Conservation (phyloP, 768 basidiomycete species). For the Phlegmacium glaucopus region DNA sequence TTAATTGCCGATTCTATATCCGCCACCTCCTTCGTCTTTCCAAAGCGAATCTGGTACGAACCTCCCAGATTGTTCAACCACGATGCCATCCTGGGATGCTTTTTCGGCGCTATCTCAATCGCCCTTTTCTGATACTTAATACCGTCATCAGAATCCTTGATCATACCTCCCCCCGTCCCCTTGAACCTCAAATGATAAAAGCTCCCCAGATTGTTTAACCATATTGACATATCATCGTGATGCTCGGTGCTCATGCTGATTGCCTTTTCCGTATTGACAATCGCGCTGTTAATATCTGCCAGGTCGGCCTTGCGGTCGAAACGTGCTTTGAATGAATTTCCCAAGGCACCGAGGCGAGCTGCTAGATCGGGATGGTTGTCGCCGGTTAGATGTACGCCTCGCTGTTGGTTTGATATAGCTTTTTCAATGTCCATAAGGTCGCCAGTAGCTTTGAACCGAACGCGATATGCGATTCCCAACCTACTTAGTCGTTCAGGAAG, state of each 20-base stretch:
- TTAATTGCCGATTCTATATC: constrained; percentile 12
- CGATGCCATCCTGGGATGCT: constrained; percentile 1
- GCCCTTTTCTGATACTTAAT: constrained; percentile 1
- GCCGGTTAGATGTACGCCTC: too few relatives aligned
- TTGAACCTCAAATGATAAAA: background rate
- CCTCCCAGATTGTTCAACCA: constrained; percentile 4
- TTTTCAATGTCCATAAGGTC: too few relatives aligned
- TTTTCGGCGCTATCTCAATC: constrained; percentile 6
- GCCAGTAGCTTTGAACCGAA: too few relatives aligned
- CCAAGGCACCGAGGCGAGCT: too few relatives aligned
- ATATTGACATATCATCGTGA: background rate
- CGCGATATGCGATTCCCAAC: too few relatives aligned
- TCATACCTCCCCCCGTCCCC: constrained; percentile 1
- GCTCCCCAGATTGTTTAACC: constrained; percentile 3
- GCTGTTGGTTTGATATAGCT: too few relatives aligned
- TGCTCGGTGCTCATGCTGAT: background rate
- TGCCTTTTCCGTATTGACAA: constrained; percentile 7
- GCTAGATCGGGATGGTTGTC: too few relatives aligned
- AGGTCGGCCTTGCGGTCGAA: constrained; percentile 10
- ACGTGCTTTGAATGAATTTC: too few relatives aligned
- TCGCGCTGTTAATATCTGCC: constrained; percentile 10
- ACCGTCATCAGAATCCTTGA: background rate
- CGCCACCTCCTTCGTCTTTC: background rate
- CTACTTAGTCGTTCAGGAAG: too few relatives aligned
- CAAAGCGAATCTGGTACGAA: background rate